These are phyloP conservation scores for Rhododendron griersonianum DNA, from an alignment of 148 eudicot genomes.

Conservation along the genomic window DNA sequence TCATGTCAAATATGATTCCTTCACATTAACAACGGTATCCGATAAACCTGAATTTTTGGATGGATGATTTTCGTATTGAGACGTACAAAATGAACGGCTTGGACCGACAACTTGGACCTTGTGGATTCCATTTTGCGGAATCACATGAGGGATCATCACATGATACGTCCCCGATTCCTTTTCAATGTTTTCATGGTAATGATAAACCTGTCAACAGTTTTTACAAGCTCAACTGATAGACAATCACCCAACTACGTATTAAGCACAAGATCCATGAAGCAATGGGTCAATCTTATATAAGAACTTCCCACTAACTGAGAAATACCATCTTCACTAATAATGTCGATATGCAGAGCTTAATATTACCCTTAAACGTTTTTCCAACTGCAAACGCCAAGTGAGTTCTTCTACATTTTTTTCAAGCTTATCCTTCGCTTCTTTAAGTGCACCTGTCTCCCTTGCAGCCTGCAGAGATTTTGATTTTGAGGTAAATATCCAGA, in stretches of 20 bases:
- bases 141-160: background rate
- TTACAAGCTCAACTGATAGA: background rate
- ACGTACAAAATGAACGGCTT: background rate
- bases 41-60: background rate
- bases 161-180: background rate
- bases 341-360: background rate
- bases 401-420: constrained; percentile 94
- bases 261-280: constrained; percentile 2
- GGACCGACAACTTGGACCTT: background rate
- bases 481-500: constrained; percentile 12
- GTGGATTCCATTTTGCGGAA: background rate
- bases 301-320: background rate
- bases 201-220: background rate
- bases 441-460: constrained; percentile 94
- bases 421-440: constrained; percentile 99
- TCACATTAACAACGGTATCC: background rate
- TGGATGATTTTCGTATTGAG: background rate
- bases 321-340: background rate
- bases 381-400: constrained; percentile 91
- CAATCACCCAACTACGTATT: background rate
- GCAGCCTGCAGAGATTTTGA: constrained; percentile 64
- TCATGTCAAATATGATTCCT: background rate
- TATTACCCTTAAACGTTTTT: constrained; percentile 81
- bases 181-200: background rate
- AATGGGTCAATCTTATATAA: background rate